These are phyloP conservation scores for Chytriomyces sp. DNA, from an alignment of 192 early-diverging fungal genomes.

Conservation along the genomic window DNA sequence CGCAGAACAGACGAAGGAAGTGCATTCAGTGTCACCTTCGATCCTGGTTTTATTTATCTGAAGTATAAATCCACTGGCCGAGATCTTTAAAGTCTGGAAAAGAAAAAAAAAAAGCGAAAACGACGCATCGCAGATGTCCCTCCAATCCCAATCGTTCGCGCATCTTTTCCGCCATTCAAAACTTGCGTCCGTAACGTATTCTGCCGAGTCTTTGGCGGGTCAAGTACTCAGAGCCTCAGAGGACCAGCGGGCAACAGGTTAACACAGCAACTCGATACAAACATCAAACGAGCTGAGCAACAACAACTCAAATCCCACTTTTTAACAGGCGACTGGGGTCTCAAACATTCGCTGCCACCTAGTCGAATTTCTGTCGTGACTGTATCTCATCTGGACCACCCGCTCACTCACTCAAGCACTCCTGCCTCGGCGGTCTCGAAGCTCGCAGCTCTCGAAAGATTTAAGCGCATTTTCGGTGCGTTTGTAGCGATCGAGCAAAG, in stretches of 20 bases:
- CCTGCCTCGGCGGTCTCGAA: background rate
- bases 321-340: conserved; percentile 24
- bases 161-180: conserved; percentile 22
- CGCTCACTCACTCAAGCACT: background rate
- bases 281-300: background rate
- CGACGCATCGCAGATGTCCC: background rate
- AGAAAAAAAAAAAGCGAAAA: background rate
- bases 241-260: conserved; percentile 12
- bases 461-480: conserved; percentile 8
- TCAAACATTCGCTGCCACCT: conserved; percentile 21
- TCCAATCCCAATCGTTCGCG: conserved; percentile 25
- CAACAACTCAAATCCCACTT: background rate
- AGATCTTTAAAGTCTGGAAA: background rate
- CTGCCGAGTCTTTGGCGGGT: background rate
- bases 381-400: background rate
- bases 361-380: background rate
- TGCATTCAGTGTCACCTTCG: background rate
- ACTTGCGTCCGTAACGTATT: conserved; percentile 24
- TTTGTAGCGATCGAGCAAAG: background rate
- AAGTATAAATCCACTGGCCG: background rate
- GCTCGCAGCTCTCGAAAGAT: background rate
- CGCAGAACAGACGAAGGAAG: background rate
- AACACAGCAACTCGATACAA: background rate
- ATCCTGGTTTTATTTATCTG: background rate
- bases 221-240: background rate